Evolutionary conservation across 1,284 basidiomycete genomes (phyloP).

Genomic region (Sporisorium sorghi): DNA sequence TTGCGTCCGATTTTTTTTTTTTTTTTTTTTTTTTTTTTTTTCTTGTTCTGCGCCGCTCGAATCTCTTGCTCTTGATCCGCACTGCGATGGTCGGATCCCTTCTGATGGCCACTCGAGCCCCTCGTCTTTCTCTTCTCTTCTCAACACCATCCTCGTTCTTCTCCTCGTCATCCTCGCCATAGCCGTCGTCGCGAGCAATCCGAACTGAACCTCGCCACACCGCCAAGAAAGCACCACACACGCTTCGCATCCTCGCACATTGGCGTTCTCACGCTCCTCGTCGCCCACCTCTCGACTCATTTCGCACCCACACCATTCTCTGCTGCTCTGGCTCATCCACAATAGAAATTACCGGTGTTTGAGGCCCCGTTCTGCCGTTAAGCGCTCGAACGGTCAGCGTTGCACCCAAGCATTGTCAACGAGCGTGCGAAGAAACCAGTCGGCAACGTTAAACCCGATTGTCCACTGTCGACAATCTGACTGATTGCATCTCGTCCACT

Average conservation of each 20-base stretch:
- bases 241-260: background rate
- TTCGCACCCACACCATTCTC: constrained; percentile 3
- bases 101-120: background rate
- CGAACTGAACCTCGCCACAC: background rate
- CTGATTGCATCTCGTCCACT: background rate
- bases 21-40: background rate
- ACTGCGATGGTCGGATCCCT: constrained; percentile 2
- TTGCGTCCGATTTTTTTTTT: background rate
- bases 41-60: background rate
- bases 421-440: background rate
- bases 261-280: background rate
- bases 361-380: background rate
- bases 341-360: background rate
- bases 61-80: background rate
- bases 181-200: background rate
- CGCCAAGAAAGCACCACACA: background rate
- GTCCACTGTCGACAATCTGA: background rate
- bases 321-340: background rate
- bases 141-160: background rate
- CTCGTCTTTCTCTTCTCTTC: background rate
- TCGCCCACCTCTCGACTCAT: background rate
- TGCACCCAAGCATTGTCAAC: background rate
- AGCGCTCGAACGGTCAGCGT: background rate
- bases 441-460: background rate
- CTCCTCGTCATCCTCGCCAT: background rate